A percentile compares a stretch with the other conserved stretches of the same genome.
phyloP scores from a whole-genome alignment of 169 alveolate genomes.

The Plasmodium gaboni region DNA sequence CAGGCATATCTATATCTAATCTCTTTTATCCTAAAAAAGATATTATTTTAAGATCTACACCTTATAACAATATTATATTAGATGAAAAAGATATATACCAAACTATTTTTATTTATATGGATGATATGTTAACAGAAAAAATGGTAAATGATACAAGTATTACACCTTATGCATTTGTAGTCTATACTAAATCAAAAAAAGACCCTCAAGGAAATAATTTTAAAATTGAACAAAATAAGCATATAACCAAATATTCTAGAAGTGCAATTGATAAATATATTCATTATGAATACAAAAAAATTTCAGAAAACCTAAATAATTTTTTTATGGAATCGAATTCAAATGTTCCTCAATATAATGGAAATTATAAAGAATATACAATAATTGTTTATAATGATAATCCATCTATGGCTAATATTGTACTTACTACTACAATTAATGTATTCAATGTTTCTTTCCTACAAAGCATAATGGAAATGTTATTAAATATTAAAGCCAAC shows the following conservation, averaged over 20 bases:
- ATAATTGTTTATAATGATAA: conserved; percentile 65
- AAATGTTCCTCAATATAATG: conserved; percentile 4
- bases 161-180: conserved; percentile 37
- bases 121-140: conserved; percentile 43
- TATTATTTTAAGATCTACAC: conserved; percentile 1
- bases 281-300: conserved; percentile 30
- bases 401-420: conserved; percentile 58
- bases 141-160: conserved; percentile 24
- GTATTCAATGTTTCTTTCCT: conserved; percentile 61
- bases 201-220: not conserved
- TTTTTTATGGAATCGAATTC: not conserved
- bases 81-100: conserved; percentile 53
- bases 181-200: not conserved
- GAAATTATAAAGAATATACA: conserved; percentile 26
- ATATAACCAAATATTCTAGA: conserved; percentile 37
- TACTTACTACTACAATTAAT: conserved; percentile 49
- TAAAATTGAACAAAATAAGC: conserved; percentile 10
- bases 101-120: conserved; percentile 10
- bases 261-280: conserved; percentile 33
- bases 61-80: conserved; percentile 63
- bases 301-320: not conserved
- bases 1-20: conserved; percentile 21
- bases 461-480: conserved; percentile 44
- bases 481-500: conserved; percentile 39
- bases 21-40: conserved; percentile 60